A percentile compares a stretch with the other conserved stretches of the same genome.
Evolutionary conservation across 345 rosid species (phyloP).

Genomic region (Eucalyptus melliodora): DNA sequence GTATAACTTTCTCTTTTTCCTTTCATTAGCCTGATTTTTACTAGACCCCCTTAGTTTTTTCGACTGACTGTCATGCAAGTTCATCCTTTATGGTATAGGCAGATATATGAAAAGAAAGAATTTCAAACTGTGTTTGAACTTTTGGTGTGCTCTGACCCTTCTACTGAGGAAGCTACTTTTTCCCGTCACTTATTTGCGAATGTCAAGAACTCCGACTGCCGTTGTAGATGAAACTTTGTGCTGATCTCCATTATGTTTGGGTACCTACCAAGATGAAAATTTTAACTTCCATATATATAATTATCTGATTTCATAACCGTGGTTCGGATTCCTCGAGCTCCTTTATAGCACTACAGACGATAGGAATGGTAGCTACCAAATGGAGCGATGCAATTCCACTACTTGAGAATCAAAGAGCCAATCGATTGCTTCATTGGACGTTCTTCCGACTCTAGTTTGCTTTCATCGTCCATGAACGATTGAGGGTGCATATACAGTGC

Average conservation of each 20-base stretch:
- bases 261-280: neutral
- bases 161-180: neutral
- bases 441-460: neutral
- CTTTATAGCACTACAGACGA: neutral
- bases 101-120: neutral
- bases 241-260: neutral
- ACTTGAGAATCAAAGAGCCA: neutral
- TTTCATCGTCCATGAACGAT: neutral
- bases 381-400: neutral
- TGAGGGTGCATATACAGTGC: neutral
- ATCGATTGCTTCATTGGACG: neutral
- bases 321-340: neutral
- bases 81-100: neutral
- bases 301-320: neutral
- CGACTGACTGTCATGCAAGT: neutral
- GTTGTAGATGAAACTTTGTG: neutral
- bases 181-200: neutral
- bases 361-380: neutral
- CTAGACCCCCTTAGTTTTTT: neutral
- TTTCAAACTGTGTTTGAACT: neutral
- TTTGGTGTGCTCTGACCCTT: neutral
- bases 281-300: neutral
- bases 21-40: neutral
- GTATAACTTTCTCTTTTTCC: conserved; percentile 14
- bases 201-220: neutral